phyloP scores from a whole-genome alignment of 2,329 filamentous ascomycete species.

The Colletotrichum simmondsii region DNA sequence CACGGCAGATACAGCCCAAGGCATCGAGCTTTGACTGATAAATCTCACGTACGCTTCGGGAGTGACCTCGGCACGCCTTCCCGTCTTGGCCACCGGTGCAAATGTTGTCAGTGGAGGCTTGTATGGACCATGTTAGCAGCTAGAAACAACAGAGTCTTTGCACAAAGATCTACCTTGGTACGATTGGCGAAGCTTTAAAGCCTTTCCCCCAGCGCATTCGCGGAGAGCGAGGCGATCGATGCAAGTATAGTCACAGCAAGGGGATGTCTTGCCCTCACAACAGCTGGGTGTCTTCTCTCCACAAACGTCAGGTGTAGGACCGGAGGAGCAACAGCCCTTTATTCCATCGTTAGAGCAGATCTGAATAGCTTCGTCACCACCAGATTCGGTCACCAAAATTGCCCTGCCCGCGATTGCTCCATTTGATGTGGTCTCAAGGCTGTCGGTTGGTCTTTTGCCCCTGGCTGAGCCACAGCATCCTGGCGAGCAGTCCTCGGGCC shows the following conservation, averaged over 20 bases:
- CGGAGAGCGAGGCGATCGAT: conserved; percentile 56
- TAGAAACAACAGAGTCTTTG: too few relatives aligned
- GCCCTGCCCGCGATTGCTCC: not conserved
- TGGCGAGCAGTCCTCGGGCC: not conserved
- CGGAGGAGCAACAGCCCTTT: conserved; percentile 12
- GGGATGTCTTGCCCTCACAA: conserved; percentile 51
- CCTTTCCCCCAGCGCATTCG: conserved; percentile 45
- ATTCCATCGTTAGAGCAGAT: not conserved
- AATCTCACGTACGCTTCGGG: conserved; percentile 44
- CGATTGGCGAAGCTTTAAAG: conserved; percentile 13
- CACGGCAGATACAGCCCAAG: conserved; percentile 65
- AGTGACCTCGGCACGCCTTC: conserved; percentile 51
- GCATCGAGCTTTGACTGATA: conserved; percentile 57
- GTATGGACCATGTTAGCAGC: not conserved
- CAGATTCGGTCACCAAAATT: not conserved
- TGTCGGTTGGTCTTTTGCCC: not conserved
- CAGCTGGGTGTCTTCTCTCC: conserved; percentile 42
- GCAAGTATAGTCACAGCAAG: conserved; percentile 56
- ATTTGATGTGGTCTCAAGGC: not conserved
- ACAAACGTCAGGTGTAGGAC: not conserved
- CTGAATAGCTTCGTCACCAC: not conserved
- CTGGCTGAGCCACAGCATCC: not conserved
- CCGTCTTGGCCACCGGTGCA: conserved; percentile 35
- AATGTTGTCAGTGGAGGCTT: not conserved
- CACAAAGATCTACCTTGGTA: not conserved